Conservation (phyloP, 805 yeast species). For the Yarrowia keelungensis region DNA sequence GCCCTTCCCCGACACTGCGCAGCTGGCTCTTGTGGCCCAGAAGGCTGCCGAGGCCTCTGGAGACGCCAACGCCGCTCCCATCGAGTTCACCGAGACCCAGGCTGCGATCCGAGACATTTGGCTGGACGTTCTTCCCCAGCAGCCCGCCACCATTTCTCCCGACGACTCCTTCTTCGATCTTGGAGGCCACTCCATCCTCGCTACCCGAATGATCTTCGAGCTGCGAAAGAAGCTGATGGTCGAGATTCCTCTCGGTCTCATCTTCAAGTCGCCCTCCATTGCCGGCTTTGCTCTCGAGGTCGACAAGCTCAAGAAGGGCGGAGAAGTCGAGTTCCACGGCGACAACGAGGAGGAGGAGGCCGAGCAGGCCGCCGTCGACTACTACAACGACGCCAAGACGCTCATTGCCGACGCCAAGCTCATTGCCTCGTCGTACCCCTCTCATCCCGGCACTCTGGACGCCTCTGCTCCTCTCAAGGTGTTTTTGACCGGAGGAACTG, state of each 20-base stretch:
- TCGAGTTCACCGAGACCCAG: conserved; percentile 66
- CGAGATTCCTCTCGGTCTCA: conserved; percentile 87
- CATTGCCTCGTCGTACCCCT: conserved; percentile 55
- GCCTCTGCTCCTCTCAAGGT: conserved; percentile 59
- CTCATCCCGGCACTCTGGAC: conserved; percentile 54
- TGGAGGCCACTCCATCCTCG: conserved; percentile 97
- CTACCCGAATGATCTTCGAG: conserved; percentile 95
- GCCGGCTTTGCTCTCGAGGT: conserved; percentile 77
- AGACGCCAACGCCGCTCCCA: conserved; percentile 53
- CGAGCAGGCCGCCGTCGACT: conserved; percentile 53
- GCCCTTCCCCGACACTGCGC: conserved; percentile 92
- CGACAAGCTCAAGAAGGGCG: conserved; percentile 61
- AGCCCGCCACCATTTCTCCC: conserved; percentile 77
- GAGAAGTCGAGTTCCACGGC: conserved; percentile 48
- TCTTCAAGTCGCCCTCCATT: conserved; percentile 89
- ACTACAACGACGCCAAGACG: conserved; percentile 76
- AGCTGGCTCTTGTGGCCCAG: conserved; percentile 75
- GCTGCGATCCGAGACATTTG: conserved; percentile 77
- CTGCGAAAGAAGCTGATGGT: conserved; percentile 77
- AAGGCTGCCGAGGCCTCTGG: conserved; percentile 48
- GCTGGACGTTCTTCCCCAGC: conserved; percentile 82
- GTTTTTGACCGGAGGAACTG: conserved; percentile 94
- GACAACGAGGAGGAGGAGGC: conserved; percentile 47
- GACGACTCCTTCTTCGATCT: conserved; percentile 93
- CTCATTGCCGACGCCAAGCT: conserved; percentile 50